Evolutionary conservation across 768 basidiomycete genomes (phyloP), one percentile per base, ranked within the genome.

Genomic region (Russula abietina): DNA sequence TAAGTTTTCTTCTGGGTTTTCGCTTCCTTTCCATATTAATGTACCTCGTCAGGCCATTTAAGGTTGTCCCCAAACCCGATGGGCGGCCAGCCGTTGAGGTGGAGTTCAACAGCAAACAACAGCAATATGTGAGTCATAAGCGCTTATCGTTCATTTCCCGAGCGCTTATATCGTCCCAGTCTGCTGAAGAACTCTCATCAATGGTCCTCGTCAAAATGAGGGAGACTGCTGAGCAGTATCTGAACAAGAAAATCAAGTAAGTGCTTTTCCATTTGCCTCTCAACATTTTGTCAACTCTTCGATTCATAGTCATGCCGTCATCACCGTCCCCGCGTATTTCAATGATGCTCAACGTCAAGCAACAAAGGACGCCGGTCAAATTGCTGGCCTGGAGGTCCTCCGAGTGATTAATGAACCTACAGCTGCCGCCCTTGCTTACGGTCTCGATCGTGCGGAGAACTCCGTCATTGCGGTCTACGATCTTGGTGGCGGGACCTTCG

Each of bases 321-420:
- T 98, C 70, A 98, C 95, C 16, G 96, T 98, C 33, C 97, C 96
- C 0, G 95, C 96, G 0, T 98, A 98, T 79, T 99, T 98, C 85
- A 99, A 99, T 74, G 97, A 99, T 73, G 95, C 97, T 22, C 97
- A 99, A 76, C 88, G 97, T 64, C 96, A 98, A 79, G 97, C 97
- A 4, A 99, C 97, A 48, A 97, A 98, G 78, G 88, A 98, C 65
- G 94, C 97, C 57, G 97, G 97, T 71, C 88, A 93, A 73, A 98
- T 98, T 69, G 95, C 97, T 22, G 97, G 97, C 71, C 84, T 98
- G 19, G 93, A 98, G 22, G 97, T 98, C 50, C 87, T 98, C 52
- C 93, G 96, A 70, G 95, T 98, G 63, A 98, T 99, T 78, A 98
- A 98, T 74, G 97, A 98, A 75, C 96, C 97, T 30, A 99, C 97